These are phyloP conservation scores for Cladorrhinum sp. DNA, from an alignment of 2,329 filamentous ascomycete species.

Conservation along the genomic window DNA sequence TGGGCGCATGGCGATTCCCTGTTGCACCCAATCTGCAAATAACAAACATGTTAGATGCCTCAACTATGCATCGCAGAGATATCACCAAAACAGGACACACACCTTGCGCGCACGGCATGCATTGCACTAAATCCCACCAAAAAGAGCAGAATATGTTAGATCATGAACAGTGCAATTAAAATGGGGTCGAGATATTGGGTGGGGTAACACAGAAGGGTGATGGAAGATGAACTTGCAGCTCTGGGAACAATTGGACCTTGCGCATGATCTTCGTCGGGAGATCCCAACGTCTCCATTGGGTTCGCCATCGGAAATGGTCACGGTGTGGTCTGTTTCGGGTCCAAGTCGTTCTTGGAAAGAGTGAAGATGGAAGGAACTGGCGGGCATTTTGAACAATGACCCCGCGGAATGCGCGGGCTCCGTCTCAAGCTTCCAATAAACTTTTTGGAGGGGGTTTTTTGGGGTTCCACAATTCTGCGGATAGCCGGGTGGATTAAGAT, in stretches of 20 bases:
- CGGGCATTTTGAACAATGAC: neutral
- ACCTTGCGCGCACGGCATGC: slow-evolving; percentile 23
- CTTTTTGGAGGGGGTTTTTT: neutral
- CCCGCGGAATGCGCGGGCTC: slow-evolving; percentile 16
- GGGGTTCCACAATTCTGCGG: neutral
- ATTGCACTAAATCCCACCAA: slow-evolving; percentile 18
- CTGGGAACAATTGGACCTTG: slow-evolving; percentile 10
- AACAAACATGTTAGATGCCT: neutral
- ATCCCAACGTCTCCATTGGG: neutral
- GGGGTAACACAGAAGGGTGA: neutral
- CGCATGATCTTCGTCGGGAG: neutral
- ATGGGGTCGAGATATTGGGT: neutral
- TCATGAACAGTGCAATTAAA: neutral
- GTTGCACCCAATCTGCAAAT: slow-evolving; percentile 34
- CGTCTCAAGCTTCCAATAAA: neutral
- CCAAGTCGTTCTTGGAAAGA: neutral
- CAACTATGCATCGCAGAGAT: neutral
- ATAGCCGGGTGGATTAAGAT: too few relatives aligned
- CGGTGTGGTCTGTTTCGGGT: neutral
- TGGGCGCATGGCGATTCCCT: slow-evolving; percentile 38
- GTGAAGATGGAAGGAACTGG: neutral
- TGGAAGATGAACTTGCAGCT: slow-evolving; percentile 17
- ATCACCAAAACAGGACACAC: neutral
- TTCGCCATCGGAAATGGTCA: neutral
- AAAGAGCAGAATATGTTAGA: neutral